These are phyloP conservation scores for Symbiodinium natans DNA, from an alignment of 73 alveolate genomes.

Conservation along the genomic window DNA sequence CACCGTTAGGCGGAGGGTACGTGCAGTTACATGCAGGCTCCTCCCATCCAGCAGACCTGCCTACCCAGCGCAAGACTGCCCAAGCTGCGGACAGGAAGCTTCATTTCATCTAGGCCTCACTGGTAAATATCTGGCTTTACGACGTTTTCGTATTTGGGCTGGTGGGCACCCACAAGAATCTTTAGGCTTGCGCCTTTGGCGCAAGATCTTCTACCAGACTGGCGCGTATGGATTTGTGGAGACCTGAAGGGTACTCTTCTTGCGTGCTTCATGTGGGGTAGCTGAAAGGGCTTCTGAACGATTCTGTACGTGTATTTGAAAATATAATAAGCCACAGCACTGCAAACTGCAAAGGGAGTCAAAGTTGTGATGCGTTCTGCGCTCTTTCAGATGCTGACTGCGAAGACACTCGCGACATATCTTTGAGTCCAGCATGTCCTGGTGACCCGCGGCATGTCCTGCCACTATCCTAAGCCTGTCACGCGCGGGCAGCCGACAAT, in stretches of 20 bases:
- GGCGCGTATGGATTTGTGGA: too few relatives aligned
- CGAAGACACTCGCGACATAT: too few relatives aligned
- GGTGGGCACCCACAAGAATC: not conserved
- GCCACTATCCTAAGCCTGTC: too few relatives aligned
- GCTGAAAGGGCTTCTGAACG: not conserved
- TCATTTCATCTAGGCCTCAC: not conserved
- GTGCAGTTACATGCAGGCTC: too few relatives aligned
- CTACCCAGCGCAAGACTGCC: not conserved
- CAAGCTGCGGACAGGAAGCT: not conserved
- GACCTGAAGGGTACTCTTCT: slow-evolving; percentile 3
- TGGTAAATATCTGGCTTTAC: not conserved
- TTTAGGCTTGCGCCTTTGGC: not conserved
- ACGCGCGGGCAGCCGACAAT: too few relatives aligned
- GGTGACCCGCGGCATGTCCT: too few relatives aligned
- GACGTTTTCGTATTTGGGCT: not conserved
- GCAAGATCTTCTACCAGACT: not conserved
- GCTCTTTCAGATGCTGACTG: too few relatives aligned
- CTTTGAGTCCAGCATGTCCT: too few relatives aligned
- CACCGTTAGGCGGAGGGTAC: not conserved
- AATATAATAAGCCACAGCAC: not conserved
- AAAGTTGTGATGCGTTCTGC: too few relatives aligned
- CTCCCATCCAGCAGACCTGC: not conserved
- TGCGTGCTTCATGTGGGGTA: not conserved
- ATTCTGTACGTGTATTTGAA: not conserved
- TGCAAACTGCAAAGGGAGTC: not conserved